These are phyloP conservation scores for Brassica incana DNA, from an alignment of 345 rosid species.

Conservation along the genomic window DNA sequence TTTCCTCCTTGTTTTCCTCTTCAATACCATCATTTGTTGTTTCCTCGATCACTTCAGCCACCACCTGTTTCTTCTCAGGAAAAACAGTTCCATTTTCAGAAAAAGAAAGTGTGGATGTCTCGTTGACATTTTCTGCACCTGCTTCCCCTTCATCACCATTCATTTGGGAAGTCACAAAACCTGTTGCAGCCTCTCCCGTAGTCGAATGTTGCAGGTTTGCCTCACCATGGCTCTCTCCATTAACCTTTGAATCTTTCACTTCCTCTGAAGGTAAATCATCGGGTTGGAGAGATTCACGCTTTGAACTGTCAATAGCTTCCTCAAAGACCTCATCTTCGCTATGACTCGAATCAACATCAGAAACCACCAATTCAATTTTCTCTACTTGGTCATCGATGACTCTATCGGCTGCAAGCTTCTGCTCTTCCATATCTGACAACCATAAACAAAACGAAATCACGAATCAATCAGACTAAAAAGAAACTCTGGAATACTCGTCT, in stretches of 20 bases:
- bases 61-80: conserved; percentile 6
- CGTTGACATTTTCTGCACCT: conserved; percentile 17
- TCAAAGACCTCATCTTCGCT: conserved; percentile 70
- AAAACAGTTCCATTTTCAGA: background rate
- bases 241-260: conserved; percentile 20
- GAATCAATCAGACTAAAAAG: background rate
- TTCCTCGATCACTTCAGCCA: conserved; percentile 27
- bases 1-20: conserved; percentile 31
- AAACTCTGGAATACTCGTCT: conserved; percentile 31
- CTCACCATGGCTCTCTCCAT: background rate
- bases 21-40: conserved; percentile 14
- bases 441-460: background rate
- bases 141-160: conserved; percentile 36
- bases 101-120: conserved; percentile 26
- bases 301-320: conserved; percentile 58
- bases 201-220: conserved; percentile 30
- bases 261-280: background rate
- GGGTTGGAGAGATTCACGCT: conserved; percentile 19
- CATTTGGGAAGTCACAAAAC: conserved; percentile 12
- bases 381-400: conserved; percentile 19
- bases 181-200: conserved; percentile 49
- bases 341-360: conserved; percentile 27
- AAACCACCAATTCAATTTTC: conserved; percentile 26
- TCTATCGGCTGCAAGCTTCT: conserved; percentile 35
- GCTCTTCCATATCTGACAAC: conserved; percentile 37